A percentile compares a stretch with the other conserved stretches of the same genome.
phyloP scores from a whole-genome alignment of 371 early-diverging fungal species.

The Mucor sp. region DNA sequence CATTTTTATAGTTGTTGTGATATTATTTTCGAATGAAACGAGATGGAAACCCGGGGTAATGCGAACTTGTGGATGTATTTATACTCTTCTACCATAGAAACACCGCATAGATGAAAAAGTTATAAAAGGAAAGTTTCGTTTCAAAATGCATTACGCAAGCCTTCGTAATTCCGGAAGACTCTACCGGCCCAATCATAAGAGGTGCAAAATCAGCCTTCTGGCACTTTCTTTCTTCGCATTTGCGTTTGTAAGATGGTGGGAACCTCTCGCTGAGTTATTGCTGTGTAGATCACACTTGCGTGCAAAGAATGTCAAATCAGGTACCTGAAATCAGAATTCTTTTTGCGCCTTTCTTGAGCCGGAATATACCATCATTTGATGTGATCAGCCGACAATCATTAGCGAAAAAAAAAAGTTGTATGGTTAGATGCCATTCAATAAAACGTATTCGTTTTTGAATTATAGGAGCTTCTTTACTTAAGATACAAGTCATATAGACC shows the following conservation, averaged over 20 bases:
- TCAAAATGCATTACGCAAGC: constrained; percentile 15
- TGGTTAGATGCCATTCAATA: neutral
- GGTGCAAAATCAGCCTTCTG: neutral
- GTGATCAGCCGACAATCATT: neutral
- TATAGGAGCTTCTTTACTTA: neutral
- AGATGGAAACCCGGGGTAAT: neutral
- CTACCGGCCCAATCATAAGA: constrained; percentile 5
- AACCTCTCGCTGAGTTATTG: neutral
- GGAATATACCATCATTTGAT: neutral
- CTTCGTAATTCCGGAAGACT: constrained; percentile 13
- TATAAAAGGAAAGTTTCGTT: constrained; percentile 7
- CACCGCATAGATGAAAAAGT: neutral
- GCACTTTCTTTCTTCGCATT: constrained; percentile 1
- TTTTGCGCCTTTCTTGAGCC: neutral
- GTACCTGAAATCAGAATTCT: neutral
- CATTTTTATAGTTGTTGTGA: constrained; percentile 22
- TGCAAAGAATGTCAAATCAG: neutral
- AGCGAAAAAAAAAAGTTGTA: neutral
- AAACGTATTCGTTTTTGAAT: neutral
- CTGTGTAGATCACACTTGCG: neutral
- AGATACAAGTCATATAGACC: neutral
- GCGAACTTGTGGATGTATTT: neutral
- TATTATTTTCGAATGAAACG: neutral
- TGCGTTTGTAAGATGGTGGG: no score
- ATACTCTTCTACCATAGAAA: neutral